These are phyloP conservation scores for Boletellus ananas DNA, from an alignment of 768 basidiomycete genomes.

Conservation along the genomic window DNA sequence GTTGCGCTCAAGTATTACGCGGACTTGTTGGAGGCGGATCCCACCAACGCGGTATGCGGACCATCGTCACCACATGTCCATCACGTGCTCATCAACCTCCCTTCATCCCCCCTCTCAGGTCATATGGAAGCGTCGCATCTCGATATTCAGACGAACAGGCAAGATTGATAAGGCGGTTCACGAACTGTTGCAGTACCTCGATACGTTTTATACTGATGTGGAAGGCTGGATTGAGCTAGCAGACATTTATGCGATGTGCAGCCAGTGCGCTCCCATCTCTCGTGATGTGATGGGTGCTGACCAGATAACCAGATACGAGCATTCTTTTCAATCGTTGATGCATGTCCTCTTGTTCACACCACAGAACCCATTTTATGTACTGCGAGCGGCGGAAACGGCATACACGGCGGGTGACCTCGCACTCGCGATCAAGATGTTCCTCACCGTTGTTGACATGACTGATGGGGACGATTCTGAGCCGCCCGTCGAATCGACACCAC, in stretches of 20 bases:
- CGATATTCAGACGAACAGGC: constrained; percentile 61
- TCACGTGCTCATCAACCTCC: not conserved
- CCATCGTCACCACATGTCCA: not conserved
- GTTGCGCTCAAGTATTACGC: constrained; percentile 63
- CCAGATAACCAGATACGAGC: constrained; percentile 52
- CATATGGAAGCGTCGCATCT: constrained; percentile 78
- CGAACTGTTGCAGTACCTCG: constrained; percentile 69
- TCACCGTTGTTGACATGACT: constrained; percentile 76
- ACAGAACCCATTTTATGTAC: constrained; percentile 79
- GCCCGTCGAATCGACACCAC: constrained; percentile 47
- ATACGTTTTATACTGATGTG: constrained; percentile 84
- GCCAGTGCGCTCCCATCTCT: constrained; percentile 51
- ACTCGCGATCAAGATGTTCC: constrained; percentile 74
- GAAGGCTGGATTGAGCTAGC: constrained; percentile 89
- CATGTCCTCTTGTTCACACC: constrained; percentile 81
- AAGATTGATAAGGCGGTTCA: constrained; percentile 63
- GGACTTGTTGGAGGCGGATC: constrained; percentile 54
- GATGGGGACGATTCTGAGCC: constrained; percentile 51
- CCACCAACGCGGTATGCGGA: constrained; percentile 64
- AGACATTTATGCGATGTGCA: constrained; percentile 69
- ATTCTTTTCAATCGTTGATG: constrained; percentile 69
- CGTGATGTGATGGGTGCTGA: not conserved
- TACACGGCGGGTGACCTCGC: constrained; percentile 75
- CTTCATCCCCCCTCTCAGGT: constrained; percentile 33
- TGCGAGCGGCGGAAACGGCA: constrained; percentile 87